A percentile compares a stretch with the other conserved stretches of the same genome.
phyloP scores from a whole-genome alignment of 176 grass and related monocot genomes.

The Otatea glauca region DNA sequence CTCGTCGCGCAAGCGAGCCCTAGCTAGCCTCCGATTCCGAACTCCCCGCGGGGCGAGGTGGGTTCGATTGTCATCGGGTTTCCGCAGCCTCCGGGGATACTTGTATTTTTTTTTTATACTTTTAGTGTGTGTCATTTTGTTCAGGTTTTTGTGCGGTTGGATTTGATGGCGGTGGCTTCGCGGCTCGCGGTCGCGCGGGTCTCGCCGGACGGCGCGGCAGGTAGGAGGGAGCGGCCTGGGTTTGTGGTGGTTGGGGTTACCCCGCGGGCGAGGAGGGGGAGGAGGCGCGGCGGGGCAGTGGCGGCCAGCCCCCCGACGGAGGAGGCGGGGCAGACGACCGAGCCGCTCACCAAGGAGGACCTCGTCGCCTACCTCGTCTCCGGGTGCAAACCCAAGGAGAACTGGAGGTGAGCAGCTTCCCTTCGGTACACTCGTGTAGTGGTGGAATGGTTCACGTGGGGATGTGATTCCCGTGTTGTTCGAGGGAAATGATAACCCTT shows the following conservation, averaged over 20 bases:
- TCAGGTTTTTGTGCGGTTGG: not conserved
- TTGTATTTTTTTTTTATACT: not conserved
- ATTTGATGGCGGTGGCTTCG: slow-evolving; percentile 57
- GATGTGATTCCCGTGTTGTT: not conserved
- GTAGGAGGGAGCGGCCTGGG: not conserved
- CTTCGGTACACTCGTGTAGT: not conserved
- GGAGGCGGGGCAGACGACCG: slow-evolving; percentile 67
- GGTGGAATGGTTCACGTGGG: not conserved
- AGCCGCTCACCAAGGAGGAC: slow-evolving; percentile 92
- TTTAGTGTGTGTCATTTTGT: not conserved
- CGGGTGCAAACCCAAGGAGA: slow-evolving; percentile 88
- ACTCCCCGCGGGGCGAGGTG: not conserved
- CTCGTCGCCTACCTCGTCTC: slow-evolving; percentile 82
- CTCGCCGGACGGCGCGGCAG: not conserved
- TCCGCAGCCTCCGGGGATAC: not conserved
- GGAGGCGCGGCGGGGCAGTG: slow-evolving; percentile 45
- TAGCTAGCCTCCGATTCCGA: not conserved
- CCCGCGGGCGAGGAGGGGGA: not conserved
- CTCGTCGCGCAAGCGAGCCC: not conserved
- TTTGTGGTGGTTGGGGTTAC: not conserved
- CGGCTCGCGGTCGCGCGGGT: slow-evolving; percentile 52
- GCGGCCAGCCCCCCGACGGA: slow-evolving; percentile 88
- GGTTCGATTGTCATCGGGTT: not conserved
- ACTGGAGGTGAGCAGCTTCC: slow-evolving; percentile 66
- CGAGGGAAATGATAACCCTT: not conserved